These are phyloP conservation scores for Cenchrus fungigraminus DNA, from an alignment of 176 grass and related monocot species.

Conservation along the genomic window DNA sequence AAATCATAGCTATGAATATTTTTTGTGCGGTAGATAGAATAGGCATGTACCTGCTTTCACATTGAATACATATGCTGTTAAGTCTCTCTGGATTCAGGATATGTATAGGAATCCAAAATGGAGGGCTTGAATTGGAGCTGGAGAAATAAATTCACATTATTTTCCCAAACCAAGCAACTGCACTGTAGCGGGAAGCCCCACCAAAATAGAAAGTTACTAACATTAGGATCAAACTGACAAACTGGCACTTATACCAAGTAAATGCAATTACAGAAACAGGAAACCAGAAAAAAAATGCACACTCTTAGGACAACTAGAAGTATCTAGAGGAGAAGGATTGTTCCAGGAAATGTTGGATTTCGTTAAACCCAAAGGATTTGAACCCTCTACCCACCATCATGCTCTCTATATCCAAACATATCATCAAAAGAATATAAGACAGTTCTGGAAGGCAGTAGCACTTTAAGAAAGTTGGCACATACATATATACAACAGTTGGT, in stretches of 20 bases:
- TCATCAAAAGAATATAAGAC: no score
- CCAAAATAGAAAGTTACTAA: not conserved
- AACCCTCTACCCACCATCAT: no score
- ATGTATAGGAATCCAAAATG: slow-evolving; percentile 99
- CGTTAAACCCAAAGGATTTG: not conserved
- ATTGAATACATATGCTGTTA: slow-evolving; percentile 92
- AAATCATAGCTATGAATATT: slow-evolving; percentile 28
- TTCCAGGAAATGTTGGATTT: not conserved
- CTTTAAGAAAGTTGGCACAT: no score
- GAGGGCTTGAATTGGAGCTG: slow-evolving; percentile 90
- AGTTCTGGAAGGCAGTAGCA: no score
- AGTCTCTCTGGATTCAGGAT: slow-evolving; percentile 96
- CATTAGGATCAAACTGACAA: no score
- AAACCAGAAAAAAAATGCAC: slow-evolving; percentile 16
- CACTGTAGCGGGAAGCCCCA: slow-evolving; percentile 50
- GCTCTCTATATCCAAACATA: no score
- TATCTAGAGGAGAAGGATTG: not conserved
- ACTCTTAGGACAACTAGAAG: not conserved
- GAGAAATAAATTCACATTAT: slow-evolving; percentile 37
- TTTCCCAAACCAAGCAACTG: slow-evolving; percentile 62
- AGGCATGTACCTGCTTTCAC: slow-evolving; percentile 84
- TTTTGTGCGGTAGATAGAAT: slow-evolving; percentile 10
- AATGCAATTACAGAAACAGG: slow-evolving; percentile 3
- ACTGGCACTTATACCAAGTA: not conserved
- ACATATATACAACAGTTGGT: no score